Percentiles rank a stretch among this genome's conserved stretches.
These are phyloP conservation scores for Fusarium dimerum DNA, from an alignment of 2,329 filamentous ascomycete genomes.

Conservation along the genomic window DNA sequence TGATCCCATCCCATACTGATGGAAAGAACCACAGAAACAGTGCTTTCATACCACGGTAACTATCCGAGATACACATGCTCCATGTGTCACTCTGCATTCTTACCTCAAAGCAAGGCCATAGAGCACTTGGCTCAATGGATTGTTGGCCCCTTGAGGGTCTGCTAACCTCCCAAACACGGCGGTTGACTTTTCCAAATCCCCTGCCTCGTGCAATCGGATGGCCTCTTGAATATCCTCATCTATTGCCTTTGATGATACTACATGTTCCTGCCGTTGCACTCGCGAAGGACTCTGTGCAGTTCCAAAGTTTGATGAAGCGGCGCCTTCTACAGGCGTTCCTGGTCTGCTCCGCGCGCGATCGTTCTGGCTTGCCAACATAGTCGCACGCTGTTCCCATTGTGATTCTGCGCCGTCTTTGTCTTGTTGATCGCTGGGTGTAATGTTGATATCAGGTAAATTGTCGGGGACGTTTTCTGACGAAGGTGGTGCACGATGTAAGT, in stretches of 20 bases:
- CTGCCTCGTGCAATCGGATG: slow-evolving; percentile 88
- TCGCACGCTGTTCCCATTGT: slow-evolving; percentile 91
- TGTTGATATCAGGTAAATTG: slow-evolving; percentile 73
- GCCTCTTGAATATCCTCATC: slow-evolving; percentile 86
- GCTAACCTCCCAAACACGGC: slow-evolving; percentile 81
- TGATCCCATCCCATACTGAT: neutral
- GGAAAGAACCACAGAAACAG: neutral
- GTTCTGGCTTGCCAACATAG: slow-evolving; percentile 73
- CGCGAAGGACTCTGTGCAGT: slow-evolving; percentile 7
- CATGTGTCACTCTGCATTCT: slow-evolving; percentile 27
- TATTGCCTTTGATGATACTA: slow-evolving; percentile 50
- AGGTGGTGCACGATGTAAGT: slow-evolving; percentile 59
- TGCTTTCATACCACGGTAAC: neutral
- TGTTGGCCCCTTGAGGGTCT: slow-evolving; percentile 81
- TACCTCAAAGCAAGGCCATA: slow-evolving; percentile 89
- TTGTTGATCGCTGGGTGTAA: slow-evolving; percentile 44
- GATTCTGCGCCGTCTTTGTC: slow-evolving; percentile 58
- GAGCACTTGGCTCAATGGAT: slow-evolving; percentile 91
- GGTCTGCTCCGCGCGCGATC: slow-evolving; percentile 49
- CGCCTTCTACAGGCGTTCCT: slow-evolving; percentile 32
- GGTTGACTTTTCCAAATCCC: slow-evolving; percentile 79
- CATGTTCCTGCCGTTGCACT: slow-evolving; percentile 27
- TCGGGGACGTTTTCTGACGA: slow-evolving; percentile 75
- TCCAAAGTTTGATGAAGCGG: neutral
- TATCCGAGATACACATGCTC: slow-evolving; percentile 15